Base-by-base conservation (phyloP, 2,329 filamentous ascomycete species). In the Lachnellula occidentalis region DNA sequence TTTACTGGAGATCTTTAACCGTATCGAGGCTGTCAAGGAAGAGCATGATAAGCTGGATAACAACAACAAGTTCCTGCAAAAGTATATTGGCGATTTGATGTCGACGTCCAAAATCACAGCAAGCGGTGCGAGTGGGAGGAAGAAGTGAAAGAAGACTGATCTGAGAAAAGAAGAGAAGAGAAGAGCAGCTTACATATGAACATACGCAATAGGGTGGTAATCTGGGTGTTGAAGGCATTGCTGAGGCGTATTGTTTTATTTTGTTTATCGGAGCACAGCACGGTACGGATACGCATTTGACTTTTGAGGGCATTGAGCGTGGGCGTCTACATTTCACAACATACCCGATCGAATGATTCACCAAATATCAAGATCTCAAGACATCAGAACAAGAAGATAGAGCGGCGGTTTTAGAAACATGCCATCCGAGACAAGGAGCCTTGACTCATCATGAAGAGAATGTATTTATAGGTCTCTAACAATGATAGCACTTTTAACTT, bases 1-100 rank as follows among this genome's bases (percentile, higher is more conserved):
- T 27, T 82, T 99, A 34, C 79, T 95, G 58, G 89, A 87, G 59
- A 87, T 97, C 43, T 90, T 96, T 62, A 90, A 96, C 72, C 88
- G 91, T 50, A 95, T 97, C 70, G 94, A 99, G 69, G 89, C 90
- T 31, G 92, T 97, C 60, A 90, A 91, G 71, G 87, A 88, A 64
- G 92, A 97, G 69, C 92, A 99, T 69, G 90, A 96, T 74, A 96
- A 96, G 73, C 83, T 99, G 52, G 92, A 97, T 72, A 94, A 82
- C 71, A 92, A 96, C 71, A 99, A 99, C 78, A 92, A 91, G 67
- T 96, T 97, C 68, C 75, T 99, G 47, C 92, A 97, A 72, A 96
- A 96, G 71, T 97, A 97, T 70, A 97, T 97, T 66, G 92, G 92
- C 61, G 92, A 96, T 68, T 79, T 97, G 53, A 97, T 96, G 82